phyloP scores from a whole-genome alignment of 2,329 filamentous ascomycete species.

The Ceratocystis diversiconidia region DNA sequence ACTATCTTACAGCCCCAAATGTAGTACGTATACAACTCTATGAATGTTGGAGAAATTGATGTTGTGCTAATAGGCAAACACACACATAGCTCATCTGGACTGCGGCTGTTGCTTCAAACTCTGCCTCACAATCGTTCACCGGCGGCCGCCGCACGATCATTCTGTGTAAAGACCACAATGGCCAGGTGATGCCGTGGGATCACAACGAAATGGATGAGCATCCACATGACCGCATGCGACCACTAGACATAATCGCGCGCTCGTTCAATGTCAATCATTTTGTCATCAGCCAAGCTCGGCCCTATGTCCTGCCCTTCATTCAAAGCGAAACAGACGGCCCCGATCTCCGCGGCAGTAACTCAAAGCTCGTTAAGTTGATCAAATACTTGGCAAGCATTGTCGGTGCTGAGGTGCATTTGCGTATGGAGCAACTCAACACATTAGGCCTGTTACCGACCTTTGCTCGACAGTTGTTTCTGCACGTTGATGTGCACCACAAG shows the following conservation, averaged over 20 bases:
- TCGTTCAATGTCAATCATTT: constrained; percentile 91
- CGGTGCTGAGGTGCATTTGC: constrained; percentile 64
- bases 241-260: constrained; percentile 25
- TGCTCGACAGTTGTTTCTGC: constrained; percentile 63
- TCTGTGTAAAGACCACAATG: constrained; percentile 63
- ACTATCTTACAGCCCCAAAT: constrained; percentile 85
- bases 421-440: constrained; percentile 66
- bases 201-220: constrained; percentile 17
- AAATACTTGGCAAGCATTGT: constrained; percentile 52
- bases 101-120: constrained; percentile 63
- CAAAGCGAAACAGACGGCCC: constrained; percentile 68
- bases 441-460: constrained; percentile 55
- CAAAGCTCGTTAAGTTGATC: constrained; percentile 42
- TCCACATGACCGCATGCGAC: constrained; percentile 17
- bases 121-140: constrained; percentile 49
- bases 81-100: constrained; percentile 56
- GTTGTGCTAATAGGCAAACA: background rate
- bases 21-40: constrained; percentile 47
- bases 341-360: constrained; percentile 44
- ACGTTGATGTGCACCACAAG: constrained; percentile 48
- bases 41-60: background rate
- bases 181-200: constrained; percentile 57
- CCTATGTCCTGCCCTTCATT: constrained; percentile 76
- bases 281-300: constrained; percentile 81
- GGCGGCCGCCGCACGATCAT: constrained; percentile 49